Percentiles rank a stretch among this genome's conserved stretches.
Conservation (phyloP, 1,139 yeast genomes). For the Saccharomyces pastorianus region DNA sequence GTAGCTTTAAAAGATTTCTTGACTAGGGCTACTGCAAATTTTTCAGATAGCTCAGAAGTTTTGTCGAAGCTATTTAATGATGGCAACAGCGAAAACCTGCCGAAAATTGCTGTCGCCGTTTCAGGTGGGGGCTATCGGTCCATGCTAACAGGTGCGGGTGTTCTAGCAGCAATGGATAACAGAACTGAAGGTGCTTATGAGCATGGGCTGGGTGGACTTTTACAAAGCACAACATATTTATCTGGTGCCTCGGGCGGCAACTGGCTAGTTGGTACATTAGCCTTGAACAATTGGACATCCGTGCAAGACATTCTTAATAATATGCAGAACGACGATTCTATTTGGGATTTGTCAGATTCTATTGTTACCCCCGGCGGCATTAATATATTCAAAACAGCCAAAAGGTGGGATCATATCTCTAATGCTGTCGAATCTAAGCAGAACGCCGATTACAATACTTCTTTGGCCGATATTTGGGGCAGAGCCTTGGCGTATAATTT, state of each 20-base stretch:
- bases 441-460: conserved; percentile 59
- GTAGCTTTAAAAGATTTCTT: conserved; percentile 50
- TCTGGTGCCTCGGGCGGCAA: conserved; percentile 81
- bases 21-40: conserved; percentile 47
- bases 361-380: conserved; percentile 61
- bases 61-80: conserved; percentile 12
- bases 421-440: conserved; percentile 39
- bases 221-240: conserved; percentile 65
- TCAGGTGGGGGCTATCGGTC: conserved; percentile 94
- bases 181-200: conserved; percentile 53
- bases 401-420: conserved; percentile 39
- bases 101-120: conserved; percentile 59
- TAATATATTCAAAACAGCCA: conserved; percentile 48
- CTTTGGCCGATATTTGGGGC: conserved; percentile 78
- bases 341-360: conserved; percentile 60
- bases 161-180: conserved; percentile 68
- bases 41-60: conserved; percentile 43
- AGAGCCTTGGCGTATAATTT: conserved; percentile 64
- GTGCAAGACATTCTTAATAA: conserved; percentile 45
- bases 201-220: conserved; percentile 68
- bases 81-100: conserved; percentile 12
- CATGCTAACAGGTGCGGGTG: conserved; percentile 86
- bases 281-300: conserved; percentile 68
- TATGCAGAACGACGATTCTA: conserved; percentile 39
- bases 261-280: conserved; percentile 75